phyloP scores from a whole-genome alignment of 768 basidiomycete genomes.

The Rhodotorula paludigena region DNA sequence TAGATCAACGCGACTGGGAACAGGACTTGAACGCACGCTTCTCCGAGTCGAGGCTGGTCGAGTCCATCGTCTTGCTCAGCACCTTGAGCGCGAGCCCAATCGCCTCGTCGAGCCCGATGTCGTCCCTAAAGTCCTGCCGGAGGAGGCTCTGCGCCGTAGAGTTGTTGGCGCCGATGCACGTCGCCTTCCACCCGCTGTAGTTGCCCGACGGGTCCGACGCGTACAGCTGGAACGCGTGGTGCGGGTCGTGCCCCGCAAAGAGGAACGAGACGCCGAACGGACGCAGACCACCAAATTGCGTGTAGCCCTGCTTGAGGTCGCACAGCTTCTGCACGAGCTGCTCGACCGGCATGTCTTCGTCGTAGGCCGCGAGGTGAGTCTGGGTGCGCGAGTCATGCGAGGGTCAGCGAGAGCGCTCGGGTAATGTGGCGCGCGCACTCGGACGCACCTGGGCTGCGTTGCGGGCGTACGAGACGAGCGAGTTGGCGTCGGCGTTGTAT shows the following conservation, averaged over 20 bases:
- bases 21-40: slow-evolving; percentile 61
- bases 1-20: no score
- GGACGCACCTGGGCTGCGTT: slow-evolving; percentile 59
- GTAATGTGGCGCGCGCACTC: neutral
- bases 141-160: slow-evolving; percentile 89
- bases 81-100: slow-evolving; percentile 84
- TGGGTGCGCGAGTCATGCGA: slow-evolving; percentile 50
- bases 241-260: slow-evolving; percentile 93
- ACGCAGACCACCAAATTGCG: slow-evolving; percentile 94
- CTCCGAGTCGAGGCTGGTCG: slow-evolving; percentile 90
- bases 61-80: slow-evolving; percentile 99
- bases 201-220: slow-evolving; percentile 98
- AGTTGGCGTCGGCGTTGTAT: slow-evolving; percentile 94
- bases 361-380: slow-evolving; percentile 77
- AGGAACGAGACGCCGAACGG: slow-evolving; percentile 96
- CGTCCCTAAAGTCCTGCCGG: slow-evolving; percentile 98
- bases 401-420: neutral
- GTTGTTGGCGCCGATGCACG: slow-evolving; percentile 97
- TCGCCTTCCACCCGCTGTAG: slow-evolving; percentile 96
- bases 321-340: slow-evolving; percentile 87
- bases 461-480: slow-evolving; percentile 88
- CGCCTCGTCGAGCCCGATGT: slow-evolving; percentile 82
- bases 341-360: slow-evolving; percentile 97
- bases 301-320: slow-evolving; percentile 97
- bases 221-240: slow-evolving; percentile 94